Conservation (phyloP, 495 filamentous ascomycete species). For the Penicilliopsis zonata region DNA sequence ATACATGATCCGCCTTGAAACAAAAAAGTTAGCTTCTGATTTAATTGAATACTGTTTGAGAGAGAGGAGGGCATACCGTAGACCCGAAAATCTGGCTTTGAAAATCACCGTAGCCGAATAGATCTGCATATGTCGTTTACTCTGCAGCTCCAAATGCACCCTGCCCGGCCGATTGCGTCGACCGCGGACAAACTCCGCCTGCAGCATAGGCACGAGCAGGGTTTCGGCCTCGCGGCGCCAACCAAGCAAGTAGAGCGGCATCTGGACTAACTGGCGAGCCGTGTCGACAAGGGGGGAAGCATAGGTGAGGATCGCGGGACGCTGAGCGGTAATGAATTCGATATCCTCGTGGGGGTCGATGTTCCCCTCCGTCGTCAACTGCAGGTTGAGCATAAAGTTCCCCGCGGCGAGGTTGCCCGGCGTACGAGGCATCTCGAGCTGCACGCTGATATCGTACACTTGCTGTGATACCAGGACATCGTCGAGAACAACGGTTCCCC, state of each 20-base stretch:
- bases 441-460: conserved; percentile 56
- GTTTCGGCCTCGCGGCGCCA: conserved; percentile 40
- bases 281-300: conserved; percentile 44
- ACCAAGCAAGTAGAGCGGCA: conserved; percentile 51
- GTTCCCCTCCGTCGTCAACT: conserved; percentile 27
- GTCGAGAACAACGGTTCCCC: conserved; percentile 29
- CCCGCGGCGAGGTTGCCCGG: conserved; percentile 45
- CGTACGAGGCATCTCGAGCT: conserved; percentile 57
- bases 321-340: conserved; percentile 41
- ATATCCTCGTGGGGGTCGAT: conserved; percentile 19
- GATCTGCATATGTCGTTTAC: conserved; percentile 53
- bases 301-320: conserved; percentile 59
- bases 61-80: conserved; percentile 34
- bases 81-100: conserved; percentile 56
- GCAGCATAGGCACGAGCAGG: conserved; percentile 56
- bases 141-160: conserved; percentile 55
- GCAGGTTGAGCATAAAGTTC: conserved; percentile 91
- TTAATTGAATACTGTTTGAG: neutral
- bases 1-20: conserved; percentile 69
- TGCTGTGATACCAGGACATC: conserved; percentile 31
- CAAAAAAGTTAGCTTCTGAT: neutral
- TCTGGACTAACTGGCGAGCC: conserved; percentile 31
- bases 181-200: conserved; percentile 47
- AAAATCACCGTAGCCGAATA: conserved; percentile 60
- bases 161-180: conserved; percentile 43